Percentiles rank a stretch among this genome's conserved stretches.
Evolutionary conservation across 768 basidiomycete genomes (phyloP).

Genomic region (Lactarius deliciosus): DNA sequence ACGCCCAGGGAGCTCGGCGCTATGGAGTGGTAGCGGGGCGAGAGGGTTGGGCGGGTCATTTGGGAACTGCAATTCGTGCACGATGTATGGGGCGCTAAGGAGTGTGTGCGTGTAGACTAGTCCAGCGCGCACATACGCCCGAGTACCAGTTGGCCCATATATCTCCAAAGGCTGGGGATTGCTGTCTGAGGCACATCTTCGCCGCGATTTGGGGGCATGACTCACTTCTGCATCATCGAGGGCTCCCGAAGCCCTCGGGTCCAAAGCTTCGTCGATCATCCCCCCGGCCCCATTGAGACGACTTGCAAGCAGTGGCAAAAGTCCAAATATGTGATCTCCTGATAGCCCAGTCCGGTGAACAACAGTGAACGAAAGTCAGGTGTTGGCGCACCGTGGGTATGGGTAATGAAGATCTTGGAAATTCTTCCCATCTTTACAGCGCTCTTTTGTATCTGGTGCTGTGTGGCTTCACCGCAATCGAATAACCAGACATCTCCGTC

Average conservation of each 20-base stretch:
- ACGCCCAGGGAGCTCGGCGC: constrained; percentile 61
- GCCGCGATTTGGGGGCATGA: not conserved
- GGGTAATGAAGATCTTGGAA: constrained; percentile 83
- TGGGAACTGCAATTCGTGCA: constrained; percentile 76
- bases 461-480: constrained; percentile 84
- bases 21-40: constrained; percentile 42
- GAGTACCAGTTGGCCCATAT: constrained; percentile 82
- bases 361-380: not conserved
- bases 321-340: constrained; percentile 84
- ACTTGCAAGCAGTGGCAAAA: constrained; percentile 66
- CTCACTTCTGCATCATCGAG: constrained; percentile 21
- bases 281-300: constrained; percentile 76
- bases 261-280: constrained; percentile 53
- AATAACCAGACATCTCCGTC: constrained; percentile 78
- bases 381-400: constrained; percentile 68
- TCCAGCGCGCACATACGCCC: constrained; percentile 72
- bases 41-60: constrained; percentile 47
- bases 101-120: constrained; percentile 68
- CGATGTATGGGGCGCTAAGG: constrained; percentile 66
- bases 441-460: constrained; percentile 73
- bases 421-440: constrained; percentile 75
- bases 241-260: constrained; percentile 48
- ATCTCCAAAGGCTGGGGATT: constrained; percentile 65
- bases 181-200: constrained; percentile 3
- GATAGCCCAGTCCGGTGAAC: constrained; percentile 7